These are phyloP conservation scores for Roridomyces roridus DNA, from an alignment of 768 basidiomycete genomes.

Conservation along the genomic window DNA sequence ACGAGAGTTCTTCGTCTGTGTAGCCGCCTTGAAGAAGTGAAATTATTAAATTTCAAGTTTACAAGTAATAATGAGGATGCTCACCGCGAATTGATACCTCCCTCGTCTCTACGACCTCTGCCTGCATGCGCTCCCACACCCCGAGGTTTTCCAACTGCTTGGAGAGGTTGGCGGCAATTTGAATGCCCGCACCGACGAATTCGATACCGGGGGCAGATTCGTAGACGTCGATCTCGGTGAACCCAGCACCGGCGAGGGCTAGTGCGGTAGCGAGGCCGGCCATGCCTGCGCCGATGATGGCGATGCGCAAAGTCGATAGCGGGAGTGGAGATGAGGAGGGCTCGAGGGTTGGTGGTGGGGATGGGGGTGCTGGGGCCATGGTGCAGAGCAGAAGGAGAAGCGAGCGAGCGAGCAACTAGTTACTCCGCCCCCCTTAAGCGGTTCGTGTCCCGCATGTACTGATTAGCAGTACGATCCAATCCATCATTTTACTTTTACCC, in stretches of 20 bases:
- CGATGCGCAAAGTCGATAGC: slow-evolving; percentile 17
- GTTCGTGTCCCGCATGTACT: no score
- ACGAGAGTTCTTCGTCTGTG: slow-evolving; percentile 36
- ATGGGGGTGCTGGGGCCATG: no score
- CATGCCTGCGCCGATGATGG: slow-evolving; percentile 29
- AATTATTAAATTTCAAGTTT: not conserved
- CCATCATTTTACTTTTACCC: no score
- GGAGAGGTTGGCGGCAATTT: slow-evolving; percentile 42
- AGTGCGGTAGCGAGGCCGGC: slow-evolving; percentile 38
- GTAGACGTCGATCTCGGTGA: slow-evolving; percentile 36
- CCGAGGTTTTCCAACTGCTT: slow-evolving; percentile 37
- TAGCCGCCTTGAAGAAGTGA: slow-evolving; percentile 25
- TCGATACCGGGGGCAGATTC: slow-evolving; percentile 35
- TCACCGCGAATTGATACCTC: slow-evolving; percentile 34
- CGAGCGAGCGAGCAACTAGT: no score
- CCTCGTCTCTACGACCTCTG: slow-evolving; percentile 34
- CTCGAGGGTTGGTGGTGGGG: no score
- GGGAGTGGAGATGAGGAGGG: no score
- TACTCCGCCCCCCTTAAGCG: no score
- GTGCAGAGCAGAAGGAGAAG: no score
- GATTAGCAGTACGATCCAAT: no score
- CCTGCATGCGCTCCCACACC: slow-evolving; percentile 31
- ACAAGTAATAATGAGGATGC: not conserved
- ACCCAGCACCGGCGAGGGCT: slow-evolving; percentile 34
- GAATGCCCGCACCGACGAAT: slow-evolving; percentile 44